phyloP scores from a whole-genome alignment of 768 basidiomycete species.

The Kwoniella shandongensis region DNA sequence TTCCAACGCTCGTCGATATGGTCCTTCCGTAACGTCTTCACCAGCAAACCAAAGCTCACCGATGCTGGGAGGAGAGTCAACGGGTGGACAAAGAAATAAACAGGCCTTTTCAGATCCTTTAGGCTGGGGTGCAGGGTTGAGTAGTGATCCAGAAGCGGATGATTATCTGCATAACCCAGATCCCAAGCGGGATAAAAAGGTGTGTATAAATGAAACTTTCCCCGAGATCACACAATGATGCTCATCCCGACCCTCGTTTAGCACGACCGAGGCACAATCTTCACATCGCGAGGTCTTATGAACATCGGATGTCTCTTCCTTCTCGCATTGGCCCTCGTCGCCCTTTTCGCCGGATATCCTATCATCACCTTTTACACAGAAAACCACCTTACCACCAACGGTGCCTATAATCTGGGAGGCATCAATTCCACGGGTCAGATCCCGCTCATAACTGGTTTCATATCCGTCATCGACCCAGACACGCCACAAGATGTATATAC shows the following conservation, averaged over 20 bases:
- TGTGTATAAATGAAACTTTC: conserved; percentile 2
- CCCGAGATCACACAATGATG: not conserved
- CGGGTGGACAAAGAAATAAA: conserved; percentile 13
- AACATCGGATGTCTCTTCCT: conserved; percentile 74
- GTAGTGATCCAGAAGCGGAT: conserved; percentile 67
- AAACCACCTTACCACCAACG: conserved; percentile 35
- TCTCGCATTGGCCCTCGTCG: conserved; percentile 67
- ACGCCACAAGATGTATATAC: conserved; percentile 66
- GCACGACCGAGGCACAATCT: conserved; percentile 59
- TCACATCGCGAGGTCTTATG: conserved; percentile 78
- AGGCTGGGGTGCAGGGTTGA: conserved; percentile 27
- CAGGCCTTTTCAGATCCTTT: conserved; percentile 8
- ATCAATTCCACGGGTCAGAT: conserved; percentile 87
- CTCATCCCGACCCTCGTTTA: conserved; percentile 2
- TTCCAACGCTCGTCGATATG: conserved; percentile 29
- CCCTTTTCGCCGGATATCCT: conserved; percentile 85
- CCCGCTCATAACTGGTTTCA: conserved; percentile 68
- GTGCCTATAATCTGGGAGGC: conserved; percentile 83
- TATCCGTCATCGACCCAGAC: conserved; percentile 69
- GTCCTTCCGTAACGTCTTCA: conserved; percentile 34
- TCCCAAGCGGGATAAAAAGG: conserved; percentile 63
- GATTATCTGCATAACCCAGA: conserved; percentile 82
- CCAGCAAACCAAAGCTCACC: conserved; percentile 23
- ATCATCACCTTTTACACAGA: conserved; percentile 63
- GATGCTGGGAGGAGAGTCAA: conserved; percentile 23